Conservation (phyloP, 2,329 filamentous ascomycete species). For the Trichoderma sp. region DNA sequence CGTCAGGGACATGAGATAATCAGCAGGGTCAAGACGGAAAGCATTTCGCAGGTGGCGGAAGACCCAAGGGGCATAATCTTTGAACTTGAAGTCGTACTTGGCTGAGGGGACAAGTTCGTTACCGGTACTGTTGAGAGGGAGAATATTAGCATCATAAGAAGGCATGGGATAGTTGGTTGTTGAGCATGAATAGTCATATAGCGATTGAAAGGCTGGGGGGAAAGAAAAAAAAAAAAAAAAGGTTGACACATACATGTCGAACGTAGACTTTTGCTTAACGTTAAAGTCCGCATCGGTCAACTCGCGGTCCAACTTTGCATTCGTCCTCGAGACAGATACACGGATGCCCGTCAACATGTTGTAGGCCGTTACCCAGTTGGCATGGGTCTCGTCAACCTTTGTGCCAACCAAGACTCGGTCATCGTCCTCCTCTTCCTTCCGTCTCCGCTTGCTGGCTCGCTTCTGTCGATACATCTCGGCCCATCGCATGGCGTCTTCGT, state of each 20-base stretch:
- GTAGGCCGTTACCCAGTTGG: conserved; percentile 97
- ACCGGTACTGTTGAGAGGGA: conserved; percentile 64
- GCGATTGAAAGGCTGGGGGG: too few relatives aligned
- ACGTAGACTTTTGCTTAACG: conserved; percentile 95
- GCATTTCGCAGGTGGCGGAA: conserved; percentile 87
- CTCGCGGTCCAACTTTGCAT: conserved; percentile 91
- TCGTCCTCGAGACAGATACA: conserved; percentile 92
- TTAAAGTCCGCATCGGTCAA: conserved; percentile 91
- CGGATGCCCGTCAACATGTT: conserved; percentile 99
- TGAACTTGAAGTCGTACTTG: conserved; percentile 99
- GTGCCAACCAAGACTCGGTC: conserved; percentile 94
- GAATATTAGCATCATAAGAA: background rate
- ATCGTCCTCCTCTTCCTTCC: conserved; percentile 85
- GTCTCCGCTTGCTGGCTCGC: conserved; percentile 80
- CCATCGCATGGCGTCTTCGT: conserved; percentile 90
- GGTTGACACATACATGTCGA: conserved; percentile 80
- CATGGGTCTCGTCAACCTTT: conserved; percentile 95
- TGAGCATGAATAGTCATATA: background rate
- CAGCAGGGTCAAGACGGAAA: conserved; percentile 91
- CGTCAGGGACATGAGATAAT: conserved; percentile 97
- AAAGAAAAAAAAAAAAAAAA: too few relatives aligned
- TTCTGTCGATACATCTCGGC: conserved; percentile 92
- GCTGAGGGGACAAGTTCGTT: conserved; percentile 97
- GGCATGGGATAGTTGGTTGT: background rate
- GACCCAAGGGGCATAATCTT: conserved; percentile 99